phyloP scores from a whole-genome alignment of 495 filamentous ascomycete genomes.

The Aspergillus biplanus region DNA sequence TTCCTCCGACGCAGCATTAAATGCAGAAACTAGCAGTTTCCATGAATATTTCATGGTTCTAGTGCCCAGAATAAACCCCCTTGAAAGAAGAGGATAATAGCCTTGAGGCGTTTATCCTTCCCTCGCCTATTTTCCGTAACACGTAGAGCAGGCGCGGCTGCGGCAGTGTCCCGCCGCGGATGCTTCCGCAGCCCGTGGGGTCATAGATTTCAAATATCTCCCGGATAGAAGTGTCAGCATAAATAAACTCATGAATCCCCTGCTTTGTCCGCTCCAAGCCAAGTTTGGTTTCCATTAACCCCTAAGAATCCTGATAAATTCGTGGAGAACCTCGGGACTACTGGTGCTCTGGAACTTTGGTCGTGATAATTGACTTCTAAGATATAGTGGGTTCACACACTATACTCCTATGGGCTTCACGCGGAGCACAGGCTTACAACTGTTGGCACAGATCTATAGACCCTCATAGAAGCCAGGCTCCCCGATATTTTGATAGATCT shows the following conservation, averaged over 20 bases:
- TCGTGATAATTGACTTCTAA: too few relatives aligned
- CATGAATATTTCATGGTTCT: not conserved
- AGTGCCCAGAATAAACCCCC: not conserved
- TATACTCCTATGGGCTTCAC: too few relatives aligned
- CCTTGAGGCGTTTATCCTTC: not conserved
- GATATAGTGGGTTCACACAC: too few relatives aligned
- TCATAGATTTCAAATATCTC: slow-evolving; percentile 13
- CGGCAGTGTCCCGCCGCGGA: slow-evolving; percentile 18
- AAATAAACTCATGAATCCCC: slow-evolving; percentile 6
- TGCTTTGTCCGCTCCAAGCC: too few relatives aligned
- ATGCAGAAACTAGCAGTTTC: not conserved
- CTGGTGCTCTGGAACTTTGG: too few relatives aligned
- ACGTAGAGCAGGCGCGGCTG: not conserved
- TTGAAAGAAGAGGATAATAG: not conserved
- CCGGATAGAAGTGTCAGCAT: not conserved
- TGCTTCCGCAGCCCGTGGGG: slow-evolving; percentile 17
- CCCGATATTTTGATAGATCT: too few relatives aligned
- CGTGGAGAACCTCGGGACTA: too few relatives aligned
- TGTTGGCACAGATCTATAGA: too few relatives aligned
- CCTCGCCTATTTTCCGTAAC: not conserved
- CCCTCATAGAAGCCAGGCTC: too few relatives aligned
- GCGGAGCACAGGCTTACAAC: too few relatives aligned
- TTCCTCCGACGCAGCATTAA: not conserved
- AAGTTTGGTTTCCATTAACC: too few relatives aligned
- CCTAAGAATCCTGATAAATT: too few relatives aligned